A percentile compares a stretch with the other conserved stretches of the same genome.
Conservation (phyloP, 345 rosid genomes). For the Xanthoceras sorbifolium region DNA sequence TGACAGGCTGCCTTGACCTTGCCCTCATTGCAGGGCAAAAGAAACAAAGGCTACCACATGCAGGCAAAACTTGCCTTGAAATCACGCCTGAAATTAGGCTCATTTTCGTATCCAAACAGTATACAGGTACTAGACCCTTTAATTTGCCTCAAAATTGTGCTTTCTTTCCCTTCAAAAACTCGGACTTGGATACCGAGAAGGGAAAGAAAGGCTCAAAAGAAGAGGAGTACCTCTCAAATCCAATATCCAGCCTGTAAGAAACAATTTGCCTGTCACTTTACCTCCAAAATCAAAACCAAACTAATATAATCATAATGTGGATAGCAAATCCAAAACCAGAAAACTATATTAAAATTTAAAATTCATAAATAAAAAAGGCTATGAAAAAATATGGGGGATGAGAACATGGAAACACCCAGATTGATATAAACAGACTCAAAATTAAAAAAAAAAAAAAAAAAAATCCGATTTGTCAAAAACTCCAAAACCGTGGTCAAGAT, state of each 20-base stretch:
- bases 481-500: background rate
- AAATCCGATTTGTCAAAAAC: slow-evolving; percentile 11
- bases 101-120: slow-evolving; percentile 44
- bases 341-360: background rate
- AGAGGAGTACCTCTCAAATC: slow-evolving; percentile 29
- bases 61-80: slow-evolving; percentile 91
- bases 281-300: slow-evolving; percentile 20
- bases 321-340: slow-evolving; percentile 10
- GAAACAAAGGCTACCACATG: slow-evolving; percentile 87
- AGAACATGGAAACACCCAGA: no score
- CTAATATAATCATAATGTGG: slow-evolving; percentile 21
- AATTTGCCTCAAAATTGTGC: slow-evolving; percentile 22
- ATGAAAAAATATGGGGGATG: no score
- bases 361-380: background rate
- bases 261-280: slow-evolving; percentile 22
- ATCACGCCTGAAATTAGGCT: slow-evolving; percentile 73
- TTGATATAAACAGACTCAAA: background rate
- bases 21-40: slow-evolving; percentile 87
- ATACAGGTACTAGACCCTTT: background rate
- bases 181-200: slow-evolving; percentile 51
- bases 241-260: slow-evolving; percentile 40
- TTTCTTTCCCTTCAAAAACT: slow-evolving; percentile 66
- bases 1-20: slow-evolving; percentile 96
- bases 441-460: slow-evolving; percentile 3
- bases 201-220: slow-evolving; percentile 57